Conservation (phyloP, 2,329 filamentous ascomycete species). For the Neurospora sp. region DNA sequence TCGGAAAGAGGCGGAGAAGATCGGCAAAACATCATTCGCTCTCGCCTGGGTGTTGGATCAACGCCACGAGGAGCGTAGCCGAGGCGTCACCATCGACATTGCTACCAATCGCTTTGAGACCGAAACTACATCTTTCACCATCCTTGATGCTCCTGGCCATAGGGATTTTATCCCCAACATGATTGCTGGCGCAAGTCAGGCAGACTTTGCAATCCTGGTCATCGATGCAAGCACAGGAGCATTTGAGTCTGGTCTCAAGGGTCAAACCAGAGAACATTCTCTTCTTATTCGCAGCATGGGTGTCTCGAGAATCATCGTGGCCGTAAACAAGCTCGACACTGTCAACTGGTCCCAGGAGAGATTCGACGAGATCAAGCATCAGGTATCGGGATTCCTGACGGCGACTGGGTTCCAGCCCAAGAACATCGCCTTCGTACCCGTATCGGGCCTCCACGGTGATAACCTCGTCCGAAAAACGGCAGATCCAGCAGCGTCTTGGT, state of each 20-base stretch:
- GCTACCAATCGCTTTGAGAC: constrained; percentile 94
- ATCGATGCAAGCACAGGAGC: constrained; percentile 85
- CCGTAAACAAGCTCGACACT: constrained; percentile 90
- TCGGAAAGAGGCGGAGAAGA: constrained; percentile 75
- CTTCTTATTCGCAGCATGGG: constrained; percentile 84
- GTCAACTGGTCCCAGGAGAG: constrained; percentile 72
- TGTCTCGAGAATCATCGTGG: constrained; percentile 77
- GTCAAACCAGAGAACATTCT: constrained; percentile 91
- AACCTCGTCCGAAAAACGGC: constrained; percentile 61
- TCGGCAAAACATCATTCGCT: constrained; percentile 92
- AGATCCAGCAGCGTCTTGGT: constrained; percentile 60
- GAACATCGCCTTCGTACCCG: constrained; percentile 78
- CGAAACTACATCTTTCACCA: constrained; percentile 76
- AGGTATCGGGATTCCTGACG: constrained; percentile 72
- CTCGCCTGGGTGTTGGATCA: constrained; percentile 96
- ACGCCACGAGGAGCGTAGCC: constrained; percentile 74
- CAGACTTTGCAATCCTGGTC: constrained; percentile 89
- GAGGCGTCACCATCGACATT: constrained; percentile 94
- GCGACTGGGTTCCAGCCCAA: constrained; percentile 73
- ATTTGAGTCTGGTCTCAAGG: constrained; percentile 86
- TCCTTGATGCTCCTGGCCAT: constrained; percentile 90
- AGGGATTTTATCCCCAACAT: constrained; percentile 97
- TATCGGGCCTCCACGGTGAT: constrained; percentile 79
- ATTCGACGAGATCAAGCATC: constrained; percentile 76
- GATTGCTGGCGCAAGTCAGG: constrained; percentile 94